Evolutionary conservation across 345 rosid genomes (phyloP).

Genomic region (Syzygium grande): DNA sequence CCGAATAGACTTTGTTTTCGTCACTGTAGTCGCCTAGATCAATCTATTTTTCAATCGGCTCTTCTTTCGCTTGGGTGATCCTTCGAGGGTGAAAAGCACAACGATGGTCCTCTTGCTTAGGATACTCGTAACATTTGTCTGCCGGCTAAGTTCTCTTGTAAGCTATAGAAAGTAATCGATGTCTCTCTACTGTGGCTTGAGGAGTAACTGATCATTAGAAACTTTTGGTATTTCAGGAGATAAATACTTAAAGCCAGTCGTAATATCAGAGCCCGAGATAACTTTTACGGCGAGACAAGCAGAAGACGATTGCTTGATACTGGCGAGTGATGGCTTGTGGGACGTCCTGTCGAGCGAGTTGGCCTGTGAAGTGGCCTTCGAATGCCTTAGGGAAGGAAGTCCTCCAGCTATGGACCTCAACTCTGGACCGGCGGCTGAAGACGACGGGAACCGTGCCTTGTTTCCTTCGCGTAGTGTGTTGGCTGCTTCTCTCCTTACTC

Average conservation of each 20-base stretch:
- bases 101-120: background rate
- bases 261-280: constrained; percentile 58
- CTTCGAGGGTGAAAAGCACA: background rate
- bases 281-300: constrained; percentile 38
- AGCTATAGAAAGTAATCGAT: background rate
- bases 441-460: constrained; percentile 10
- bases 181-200: background rate
- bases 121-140: background rate
- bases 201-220: background rate
- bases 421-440: constrained; percentile 8
- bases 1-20: background rate
- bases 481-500: constrained; percentile 65
- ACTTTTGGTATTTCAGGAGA: constrained; percentile 37
- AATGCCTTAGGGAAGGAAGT: constrained; percentile 37
- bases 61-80: background rate
- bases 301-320: constrained; percentile 58
- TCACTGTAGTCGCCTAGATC: background rate
- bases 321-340: constrained; percentile 83
- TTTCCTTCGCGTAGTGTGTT: constrained; percentile 43
- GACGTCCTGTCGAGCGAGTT: constrained; percentile 56
- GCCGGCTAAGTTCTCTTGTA: background rate
- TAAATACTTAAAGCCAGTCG: constrained; percentile 54
- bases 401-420: background rate
- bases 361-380: constrained; percentile 53
- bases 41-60: background rate